phyloP scores from a whole-genome alignment of 2,329 filamentous ascomycete species.

The Diaporthe destruens region DNA sequence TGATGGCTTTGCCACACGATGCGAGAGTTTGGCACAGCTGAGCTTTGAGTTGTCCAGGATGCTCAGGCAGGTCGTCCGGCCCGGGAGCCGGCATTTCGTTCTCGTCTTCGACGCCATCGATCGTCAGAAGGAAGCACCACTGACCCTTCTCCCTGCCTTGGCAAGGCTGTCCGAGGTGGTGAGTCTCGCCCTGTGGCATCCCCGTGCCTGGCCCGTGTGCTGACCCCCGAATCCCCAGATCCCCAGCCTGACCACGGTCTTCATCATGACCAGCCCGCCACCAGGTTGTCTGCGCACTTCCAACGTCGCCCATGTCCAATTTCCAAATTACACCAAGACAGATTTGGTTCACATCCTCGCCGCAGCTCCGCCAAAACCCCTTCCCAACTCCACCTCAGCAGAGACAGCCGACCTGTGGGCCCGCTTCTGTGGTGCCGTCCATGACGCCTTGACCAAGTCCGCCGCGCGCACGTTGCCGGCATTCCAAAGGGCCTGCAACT shows the following conservation, averaged over 20 bases:
- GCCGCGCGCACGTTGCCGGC: constrained; percentile 83
- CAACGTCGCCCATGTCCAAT: constrained; percentile 82
- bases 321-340: constrained; percentile 84
- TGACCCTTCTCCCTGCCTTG: constrained; percentile 83
- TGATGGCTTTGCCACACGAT: constrained; percentile 57
- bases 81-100: constrained; percentile 72
- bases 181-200: constrained; percentile 49
- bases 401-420: constrained; percentile 79
- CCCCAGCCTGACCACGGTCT: constrained; percentile 79
- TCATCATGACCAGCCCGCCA: constrained; percentile 80
- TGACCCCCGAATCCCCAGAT: constrained; percentile 66
- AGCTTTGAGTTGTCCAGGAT: constrained; percentile 78
- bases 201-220: constrained; percentile 7
- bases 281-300: constrained; percentile 77
- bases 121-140: constrained; percentile 81
- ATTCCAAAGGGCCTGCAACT: constrained; percentile 76
- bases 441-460: constrained; percentile 86
- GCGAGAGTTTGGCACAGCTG: constrained; percentile 85
- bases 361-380: constrained; percentile 58
- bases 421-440: constrained; percentile 85
- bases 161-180: constrained; percentile 86
- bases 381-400: constrained; percentile 62
- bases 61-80: constrained; percentile 60
- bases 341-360: constrained; percentile 84
- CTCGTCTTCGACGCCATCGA: constrained; percentile 92